phyloP scores from a whole-genome alignment of 1,284 basidiomycete species.

The Trichosporon inkin region DNA sequence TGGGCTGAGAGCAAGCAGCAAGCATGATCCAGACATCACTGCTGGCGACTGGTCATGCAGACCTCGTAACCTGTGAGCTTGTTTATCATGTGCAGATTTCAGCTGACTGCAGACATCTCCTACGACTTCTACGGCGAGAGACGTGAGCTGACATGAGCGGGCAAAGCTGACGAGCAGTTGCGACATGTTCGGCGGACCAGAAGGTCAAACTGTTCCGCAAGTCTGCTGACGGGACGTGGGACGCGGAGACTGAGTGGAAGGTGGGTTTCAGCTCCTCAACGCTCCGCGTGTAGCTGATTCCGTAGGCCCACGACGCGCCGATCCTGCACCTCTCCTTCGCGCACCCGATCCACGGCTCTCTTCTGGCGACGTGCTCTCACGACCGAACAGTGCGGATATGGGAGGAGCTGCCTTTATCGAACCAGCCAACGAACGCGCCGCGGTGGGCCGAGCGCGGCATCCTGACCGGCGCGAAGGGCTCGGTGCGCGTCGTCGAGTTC shows the following conservation, averaged over 20 bases:
- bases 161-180: constrained; percentile 50
- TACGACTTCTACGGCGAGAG: constrained; percentile 86
- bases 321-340: constrained; percentile 79
- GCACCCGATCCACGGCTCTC: constrained; percentile 79
- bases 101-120: constrained; percentile 61
- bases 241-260: constrained; percentile 80
- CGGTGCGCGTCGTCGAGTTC: constrained; percentile 77
- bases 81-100: not conserved
- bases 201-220: constrained; percentile 74
- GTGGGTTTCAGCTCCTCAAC: constrained; percentile 49
- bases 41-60: constrained; percentile 47
- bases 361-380: constrained; percentile 77
- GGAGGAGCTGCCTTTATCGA: constrained; percentile 58
- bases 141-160: constrained; percentile 60
- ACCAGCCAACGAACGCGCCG: not conserved
- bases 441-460: constrained; percentile 69
- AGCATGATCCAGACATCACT: constrained; percentile 49
- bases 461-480: constrained; percentile 75
- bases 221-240: constrained; percentile 64
- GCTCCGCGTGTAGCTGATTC: constrained; percentile 1
- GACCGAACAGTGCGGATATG: constrained; percentile 86
- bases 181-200: constrained; percentile 54
- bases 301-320: constrained; percentile 80
- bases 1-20: not conserved
- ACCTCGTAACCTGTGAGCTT: constrained; percentile 49